Evolutionary conservation across 371 early-diverging fungal genomes (phyloP).

Genomic region (Mycotypha africana): DNA sequence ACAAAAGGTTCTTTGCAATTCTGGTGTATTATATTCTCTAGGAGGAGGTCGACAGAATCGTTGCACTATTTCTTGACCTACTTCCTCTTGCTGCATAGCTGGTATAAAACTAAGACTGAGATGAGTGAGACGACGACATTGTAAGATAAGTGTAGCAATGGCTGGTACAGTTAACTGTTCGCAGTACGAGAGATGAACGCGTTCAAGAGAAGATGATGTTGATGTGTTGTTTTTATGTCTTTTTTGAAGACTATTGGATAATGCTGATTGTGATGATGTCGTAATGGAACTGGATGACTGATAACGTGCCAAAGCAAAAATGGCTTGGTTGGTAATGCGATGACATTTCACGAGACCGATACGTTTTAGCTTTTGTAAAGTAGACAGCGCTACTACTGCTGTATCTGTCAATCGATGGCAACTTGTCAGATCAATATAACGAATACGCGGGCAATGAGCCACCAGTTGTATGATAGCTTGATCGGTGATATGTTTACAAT

Average conservation of each 20-base stretch:
- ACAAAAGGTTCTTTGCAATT: slow-evolving; percentile 55
- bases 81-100: slow-evolving; percentile 50
- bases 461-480: slow-evolving; percentile 42
- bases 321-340: slow-evolving; percentile 55
- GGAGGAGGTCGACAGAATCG: slow-evolving; percentile 57
- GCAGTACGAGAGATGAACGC: slow-evolving; percentile 62
- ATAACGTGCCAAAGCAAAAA: slow-evolving; percentile 34
- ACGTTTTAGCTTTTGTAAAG: slow-evolving; percentile 51
- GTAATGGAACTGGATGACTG: too few relatives aligned
- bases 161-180: slow-evolving; percentile 42
- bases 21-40: slow-evolving; percentile 44
- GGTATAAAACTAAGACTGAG: slow-evolving; percentile 57
- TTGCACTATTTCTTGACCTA: slow-evolving; percentile 37
- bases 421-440: slow-evolving; percentile 60
- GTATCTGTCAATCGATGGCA: slow-evolving; percentile 53
- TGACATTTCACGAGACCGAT: slow-evolving; percentile 61
- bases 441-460: slow-evolving; percentile 53
- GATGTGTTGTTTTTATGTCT: not conserved
- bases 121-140: slow-evolving; percentile 53
- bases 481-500: slow-evolving; percentile 55
- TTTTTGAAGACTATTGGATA: too few relatives aligned
- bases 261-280: too few relatives aligned
- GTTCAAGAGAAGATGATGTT: slow-evolving; percentile 48
- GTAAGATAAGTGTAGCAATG: slow-evolving; percentile 47
- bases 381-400: slow-evolving; percentile 49